Percentiles rank a stretch among this genome's conserved stretches.
Conservation (phyloP, 2,329 filamentous ascomycete genomes). For the Diaporthe helianthi region DNA sequence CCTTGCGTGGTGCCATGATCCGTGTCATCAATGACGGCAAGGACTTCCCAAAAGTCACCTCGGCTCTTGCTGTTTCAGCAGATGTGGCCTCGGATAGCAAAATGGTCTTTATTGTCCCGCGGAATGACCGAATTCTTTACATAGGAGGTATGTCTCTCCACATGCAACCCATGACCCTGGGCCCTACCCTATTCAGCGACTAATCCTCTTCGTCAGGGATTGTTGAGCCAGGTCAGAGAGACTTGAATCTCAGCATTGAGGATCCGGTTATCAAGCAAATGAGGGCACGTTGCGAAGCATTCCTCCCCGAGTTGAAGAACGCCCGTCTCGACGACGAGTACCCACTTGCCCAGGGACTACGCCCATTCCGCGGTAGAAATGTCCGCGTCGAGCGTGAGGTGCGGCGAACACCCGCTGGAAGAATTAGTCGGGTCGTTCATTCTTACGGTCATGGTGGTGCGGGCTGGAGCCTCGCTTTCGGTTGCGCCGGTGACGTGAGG, state of each 20-base stretch:
- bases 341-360: slow-evolving; percentile 6
- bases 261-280: not conserved
- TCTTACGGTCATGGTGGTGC: slow-evolving; percentile 6
- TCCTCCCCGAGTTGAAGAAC: not conserved
- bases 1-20: slow-evolving; percentile 7
- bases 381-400: slow-evolving; percentile 11
- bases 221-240: not conserved
- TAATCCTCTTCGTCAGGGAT: not conserved
- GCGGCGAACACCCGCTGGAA: not conserved
- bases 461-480: not conserved
- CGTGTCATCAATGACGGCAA: slow-evolving; percentile 7
- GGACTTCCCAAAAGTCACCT: not conserved
- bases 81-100: not conserved
- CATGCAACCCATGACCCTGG: too few species aligned
- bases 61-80: not conserved
- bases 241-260: not conserved
- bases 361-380: slow-evolving; percentile 4
- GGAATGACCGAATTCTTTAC: slow-evolving; percentile 1
- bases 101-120: slow-evolving; percentile 8
- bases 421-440: not conserved
- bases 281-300: slow-evolving; percentile 3
- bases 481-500: not conserved
- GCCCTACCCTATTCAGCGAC: not conserved
- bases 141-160: slow-evolving; percentile 1
- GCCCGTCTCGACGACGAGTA: slow-evolving; percentile 6